phyloP scores from a whole-genome alignment of 495 filamentous ascomycete species.

The Penicillium lagena region DNA sequence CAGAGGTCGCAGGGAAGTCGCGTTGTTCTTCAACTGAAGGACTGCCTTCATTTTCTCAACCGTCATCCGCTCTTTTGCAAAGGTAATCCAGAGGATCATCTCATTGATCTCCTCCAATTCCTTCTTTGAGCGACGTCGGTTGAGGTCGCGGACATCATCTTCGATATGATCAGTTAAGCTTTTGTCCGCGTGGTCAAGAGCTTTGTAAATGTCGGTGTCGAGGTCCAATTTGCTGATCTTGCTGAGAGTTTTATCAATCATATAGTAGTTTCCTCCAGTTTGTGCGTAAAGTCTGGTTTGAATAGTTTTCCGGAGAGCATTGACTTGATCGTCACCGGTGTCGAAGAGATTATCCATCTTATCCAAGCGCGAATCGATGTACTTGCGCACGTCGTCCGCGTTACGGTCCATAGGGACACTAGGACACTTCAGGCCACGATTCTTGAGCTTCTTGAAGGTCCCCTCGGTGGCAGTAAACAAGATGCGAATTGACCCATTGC shows the following conservation, averaged over 20 bases:
- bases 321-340: neutral
- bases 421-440: neutral
- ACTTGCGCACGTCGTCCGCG: neutral
- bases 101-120: conserved; percentile 3
- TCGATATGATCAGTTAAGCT: neutral
- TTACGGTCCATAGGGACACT: conserved; percentile 1
- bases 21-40: neutral
- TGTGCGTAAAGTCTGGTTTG: neutral
- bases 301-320: neutral
- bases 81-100: conserved; percentile 6
- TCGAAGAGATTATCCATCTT: conserved; percentile 3
- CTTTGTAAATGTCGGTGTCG: conserved; percentile 2
- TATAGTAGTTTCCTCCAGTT: conserved; percentile 7
- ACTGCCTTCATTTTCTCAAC: conserved; percentile 1
- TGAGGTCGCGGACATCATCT: neutral
- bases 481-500: neutral
- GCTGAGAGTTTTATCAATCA: neutral
- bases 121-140: no score
- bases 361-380: conserved; percentile 4
- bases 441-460: neutral
- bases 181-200: neutral
- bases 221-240: conserved; percentile 4
- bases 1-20: neutral
- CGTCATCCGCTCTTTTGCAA: neutral
- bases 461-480: conserved; percentile 2